Conservation (phyloP, 306 rosid species). For the Delonix regia region DNA sequence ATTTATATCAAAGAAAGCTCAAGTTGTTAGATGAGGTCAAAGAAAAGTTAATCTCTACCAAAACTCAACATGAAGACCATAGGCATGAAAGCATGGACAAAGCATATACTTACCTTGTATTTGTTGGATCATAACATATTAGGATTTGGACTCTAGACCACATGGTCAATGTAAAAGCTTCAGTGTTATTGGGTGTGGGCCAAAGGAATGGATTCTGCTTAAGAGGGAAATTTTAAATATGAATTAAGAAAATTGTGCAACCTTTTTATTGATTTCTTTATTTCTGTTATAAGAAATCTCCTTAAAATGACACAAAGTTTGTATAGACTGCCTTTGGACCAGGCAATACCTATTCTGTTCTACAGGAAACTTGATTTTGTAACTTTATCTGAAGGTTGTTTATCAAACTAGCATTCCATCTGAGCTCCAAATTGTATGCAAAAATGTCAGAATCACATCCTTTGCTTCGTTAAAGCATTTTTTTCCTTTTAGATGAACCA, state of each 20-base stretch:
- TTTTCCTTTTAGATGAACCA: neutral
- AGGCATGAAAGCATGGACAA: constrained; percentile 11
- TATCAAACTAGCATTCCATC: neutral
- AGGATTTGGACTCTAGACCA: neutral
- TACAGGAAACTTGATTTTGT: constrained; percentile 9
- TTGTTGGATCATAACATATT: neutral
- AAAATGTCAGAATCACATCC: neutral
- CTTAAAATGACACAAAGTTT: neutral
- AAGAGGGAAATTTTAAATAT: neutral
- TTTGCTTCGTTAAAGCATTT: neutral
- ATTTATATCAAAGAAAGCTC: neutral
- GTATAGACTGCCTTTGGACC: neutral
- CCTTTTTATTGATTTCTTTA: neutral
- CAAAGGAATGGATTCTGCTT: neutral
- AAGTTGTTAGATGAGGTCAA: neutral
- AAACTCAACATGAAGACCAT: neutral
- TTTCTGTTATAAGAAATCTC: neutral
- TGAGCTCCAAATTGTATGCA: constrained; percentile 1
- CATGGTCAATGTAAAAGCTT: no score
- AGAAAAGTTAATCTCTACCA: neutral
- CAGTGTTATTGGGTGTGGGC: no score
- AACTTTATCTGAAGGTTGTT: neutral
- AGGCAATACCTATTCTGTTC: neutral
- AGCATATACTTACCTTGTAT: neutral
- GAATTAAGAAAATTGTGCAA: neutral